Evolutionary conservation across 2,329 filamentous ascomycete genomes (phyloP), one percentile per base, ranked within the genome.

Genomic region (Cercospora sp.): DNA sequence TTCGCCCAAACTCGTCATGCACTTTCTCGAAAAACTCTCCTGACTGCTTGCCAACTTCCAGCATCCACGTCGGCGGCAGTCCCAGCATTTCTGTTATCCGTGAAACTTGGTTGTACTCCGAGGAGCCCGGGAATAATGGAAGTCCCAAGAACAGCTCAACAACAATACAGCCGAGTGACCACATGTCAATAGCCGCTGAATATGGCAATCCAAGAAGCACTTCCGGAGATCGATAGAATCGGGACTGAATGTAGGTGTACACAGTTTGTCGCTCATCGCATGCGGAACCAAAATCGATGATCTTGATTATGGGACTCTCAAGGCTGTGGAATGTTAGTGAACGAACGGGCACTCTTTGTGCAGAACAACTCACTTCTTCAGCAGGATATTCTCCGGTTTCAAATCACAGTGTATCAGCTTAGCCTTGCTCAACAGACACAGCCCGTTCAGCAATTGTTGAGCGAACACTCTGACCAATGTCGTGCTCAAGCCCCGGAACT

Each of bases 171-270:
- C 95, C 95, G 55, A 99, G 84, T 4, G 95, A 99, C 95, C 95
- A 99, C 94, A 99, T 99, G 77, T 99, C 95, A 76, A 99, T 99
- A 53, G 95, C 95, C 4, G 95, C 97, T 13, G 95, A 98, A 79
- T 99, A 99, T 28, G 95, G 95, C 59, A 99, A 83, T 3, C 95
- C 95, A n/a, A 99, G 84, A 42, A 99, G 81, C 12, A 99, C 95
- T 79, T 99, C 95, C 1, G 95, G 95, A 0, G 95, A 99, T 71
- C 95, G 90, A 81, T 99, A 99, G 81, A 99, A 99, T 74, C 95
- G 87, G 9, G 95, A 99, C 80, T 99, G 95, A 69, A 99, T 99
- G 79, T 99, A 99, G 5, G 95, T 99, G 80, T 99, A 99, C 30
- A 99, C 95, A 0, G 95, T 99, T 79, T 99, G 95, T 61, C 95